Evolutionary conservation across 371 early-diverging fungal genomes (phyloP).

Genomic region (Amoeboradix gromovi): DNA sequence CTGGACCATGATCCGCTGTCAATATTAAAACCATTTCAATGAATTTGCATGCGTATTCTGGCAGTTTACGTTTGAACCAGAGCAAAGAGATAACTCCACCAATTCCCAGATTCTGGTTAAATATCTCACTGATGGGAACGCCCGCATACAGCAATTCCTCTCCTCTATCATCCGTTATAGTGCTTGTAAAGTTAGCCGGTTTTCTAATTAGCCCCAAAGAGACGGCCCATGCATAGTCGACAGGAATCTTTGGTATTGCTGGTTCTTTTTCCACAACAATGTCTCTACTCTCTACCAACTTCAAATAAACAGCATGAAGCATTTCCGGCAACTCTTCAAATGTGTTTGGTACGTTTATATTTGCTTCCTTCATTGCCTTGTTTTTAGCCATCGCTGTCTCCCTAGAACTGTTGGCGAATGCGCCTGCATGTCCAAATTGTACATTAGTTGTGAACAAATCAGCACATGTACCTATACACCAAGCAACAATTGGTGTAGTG

Average conservation of each 20-base stretch:
- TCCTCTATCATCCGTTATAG: slow-evolving; percentile 92
- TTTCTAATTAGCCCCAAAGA: slow-evolving; percentile 92
- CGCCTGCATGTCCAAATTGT: slow-evolving; percentile 75
- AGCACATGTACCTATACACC: slow-evolving; percentile 95
- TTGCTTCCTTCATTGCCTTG: slow-evolving; percentile 48
- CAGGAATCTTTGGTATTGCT: slow-evolving; percentile 87
- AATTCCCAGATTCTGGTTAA: slow-evolving; percentile 85
- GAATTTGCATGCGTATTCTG: slow-evolving; percentile 73
- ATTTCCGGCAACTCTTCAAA: slow-evolving; percentile 71
- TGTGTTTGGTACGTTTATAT: slow-evolving; percentile 69
- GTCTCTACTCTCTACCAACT: slow-evolving; percentile 36
- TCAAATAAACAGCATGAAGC: slow-evolving; percentile 38
- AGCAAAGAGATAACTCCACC: slow-evolving; percentile 81
- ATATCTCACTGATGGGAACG: slow-evolving; percentile 86
- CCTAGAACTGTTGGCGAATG: slow-evolving; percentile 69
- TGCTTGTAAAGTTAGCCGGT: slow-evolving; percentile 87
- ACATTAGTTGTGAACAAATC: slow-evolving; percentile 92
- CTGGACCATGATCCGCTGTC: slow-evolving; percentile 93
- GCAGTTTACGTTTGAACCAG: slow-evolving; percentile 92
- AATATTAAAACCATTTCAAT: slow-evolving; percentile 96
- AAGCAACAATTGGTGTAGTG: slow-evolving; percentile 86
- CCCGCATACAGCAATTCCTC: slow-evolving; percentile 91
- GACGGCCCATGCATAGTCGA: slow-evolving; percentile 93
- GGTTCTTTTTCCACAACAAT: slow-evolving; percentile 41
- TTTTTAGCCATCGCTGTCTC: slow-evolving; percentile 95